These are phyloP conservation scores for Citrullus colocynthis DNA, from an alignment of 306 rosid species.

Conservation along the genomic window DNA sequence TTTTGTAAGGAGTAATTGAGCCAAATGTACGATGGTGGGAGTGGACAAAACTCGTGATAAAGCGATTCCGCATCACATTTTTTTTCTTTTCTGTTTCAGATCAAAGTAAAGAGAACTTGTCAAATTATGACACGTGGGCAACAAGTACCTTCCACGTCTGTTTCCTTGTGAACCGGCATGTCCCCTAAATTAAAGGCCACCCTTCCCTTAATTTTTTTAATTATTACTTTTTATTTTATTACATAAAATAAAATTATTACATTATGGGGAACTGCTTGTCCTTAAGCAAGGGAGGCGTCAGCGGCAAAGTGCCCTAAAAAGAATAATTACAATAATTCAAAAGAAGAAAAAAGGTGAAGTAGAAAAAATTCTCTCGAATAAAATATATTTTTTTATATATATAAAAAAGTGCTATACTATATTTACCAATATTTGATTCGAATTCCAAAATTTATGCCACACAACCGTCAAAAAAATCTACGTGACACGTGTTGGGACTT, in stretches of 20 bases:
- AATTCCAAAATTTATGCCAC: neutral
- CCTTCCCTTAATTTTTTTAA: no score
- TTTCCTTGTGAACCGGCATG: neutral
- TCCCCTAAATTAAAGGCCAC: conserved; percentile 8
- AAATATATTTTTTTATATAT: no score
- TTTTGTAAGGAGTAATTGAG: neutral
- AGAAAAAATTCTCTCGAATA: neutral
- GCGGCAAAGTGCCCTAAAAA: neutral
- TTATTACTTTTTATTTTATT: neutral
- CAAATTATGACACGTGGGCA: neutral
- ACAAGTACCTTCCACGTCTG: neutral
- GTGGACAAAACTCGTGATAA: neutral
- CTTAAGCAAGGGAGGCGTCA: neutral
- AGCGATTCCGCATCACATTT: neutral
- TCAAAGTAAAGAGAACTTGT: neutral
- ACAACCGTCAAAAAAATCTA: neutral
- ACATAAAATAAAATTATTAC: neutral
- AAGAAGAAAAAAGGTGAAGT: neutral
- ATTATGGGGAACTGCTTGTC: neutral
- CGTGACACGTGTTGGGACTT: neutral
- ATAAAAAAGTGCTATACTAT: neutral
- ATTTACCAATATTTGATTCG: neutral
- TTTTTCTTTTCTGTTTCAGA: neutral
- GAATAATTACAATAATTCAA: neutral
- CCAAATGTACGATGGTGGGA: neutral